These are phyloP conservation scores for Verruconis gallopava DNA, from an alignment of 2,329 filamentous ascomycete species.

Conservation along the genomic window DNA sequence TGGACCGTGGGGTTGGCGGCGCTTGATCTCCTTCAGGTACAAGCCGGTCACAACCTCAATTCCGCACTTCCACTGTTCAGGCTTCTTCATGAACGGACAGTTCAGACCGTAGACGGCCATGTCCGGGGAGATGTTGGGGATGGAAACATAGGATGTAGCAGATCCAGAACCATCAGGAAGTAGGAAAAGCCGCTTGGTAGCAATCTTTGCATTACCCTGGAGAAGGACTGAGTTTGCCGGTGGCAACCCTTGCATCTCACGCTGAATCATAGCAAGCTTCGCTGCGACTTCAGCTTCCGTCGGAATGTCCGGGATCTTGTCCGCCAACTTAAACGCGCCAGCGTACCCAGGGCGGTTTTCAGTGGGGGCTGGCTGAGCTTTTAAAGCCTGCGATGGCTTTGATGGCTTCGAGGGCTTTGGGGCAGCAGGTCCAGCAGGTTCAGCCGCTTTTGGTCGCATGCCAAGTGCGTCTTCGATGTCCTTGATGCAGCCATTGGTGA, in stretches of 20 bases:
- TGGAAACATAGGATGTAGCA: slow-evolving; percentile 55
- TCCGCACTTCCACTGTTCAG: slow-evolving; percentile 51
- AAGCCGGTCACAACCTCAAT: slow-evolving; percentile 52
- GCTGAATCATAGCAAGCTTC: slow-evolving; percentile 25
- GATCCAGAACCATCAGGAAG: slow-evolving; percentile 42
- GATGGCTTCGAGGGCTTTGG: slow-evolving; percentile 13
- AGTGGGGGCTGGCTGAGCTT: slow-evolving; percentile 35
- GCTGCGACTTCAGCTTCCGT: slow-evolving; percentile 37
- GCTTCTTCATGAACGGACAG: slow-evolving; percentile 59
- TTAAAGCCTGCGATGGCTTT: slow-evolving; percentile 26
- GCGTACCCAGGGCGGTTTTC: slow-evolving; percentile 13
- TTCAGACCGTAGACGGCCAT: slow-evolving; percentile 45
- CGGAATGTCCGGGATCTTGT: slow-evolving; percentile 13
- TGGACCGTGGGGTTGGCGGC: slow-evolving; percentile 52
- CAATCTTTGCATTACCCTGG: slow-evolving; percentile 43
- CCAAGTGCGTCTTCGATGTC: slow-evolving; percentile 54
- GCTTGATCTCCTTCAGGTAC: slow-evolving; percentile 57
- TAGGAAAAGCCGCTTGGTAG: slow-evolving; percentile 42
- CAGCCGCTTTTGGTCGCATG: slow-evolving; percentile 32
- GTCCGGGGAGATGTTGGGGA: slow-evolving; percentile 40
- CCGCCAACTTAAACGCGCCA: slow-evolving; percentile 3
- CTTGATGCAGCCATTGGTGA: slow-evolving; percentile 48
- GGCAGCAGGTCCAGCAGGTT: slow-evolving; percentile 12
- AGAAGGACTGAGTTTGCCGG: slow-evolving; percentile 43
- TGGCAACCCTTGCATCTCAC: slow-evolving; percentile 32